Evolutionary conservation across 2,329 filamentous ascomycete genomes (phyloP), one percentile per base, ranked within the genome.

Genomic region (Monosporascus sp.): DNA sequence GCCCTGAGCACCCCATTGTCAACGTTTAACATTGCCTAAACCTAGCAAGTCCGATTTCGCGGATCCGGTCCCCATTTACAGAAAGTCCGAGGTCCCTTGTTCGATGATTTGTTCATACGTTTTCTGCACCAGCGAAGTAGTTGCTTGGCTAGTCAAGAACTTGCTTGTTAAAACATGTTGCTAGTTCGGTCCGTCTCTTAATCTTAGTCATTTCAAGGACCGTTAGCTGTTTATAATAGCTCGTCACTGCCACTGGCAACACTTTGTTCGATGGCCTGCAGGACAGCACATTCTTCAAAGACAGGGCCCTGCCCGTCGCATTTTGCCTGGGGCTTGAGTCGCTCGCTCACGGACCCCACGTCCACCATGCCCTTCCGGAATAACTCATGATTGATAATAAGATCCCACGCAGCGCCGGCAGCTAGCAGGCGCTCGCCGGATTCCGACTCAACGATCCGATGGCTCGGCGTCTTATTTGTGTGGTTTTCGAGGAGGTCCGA

Each of bases 251-350:
- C 88, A 60, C 83, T 85, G 22, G 85, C 84, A 31, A 88, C 85
- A 64, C 90, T 93, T 63, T 87, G 81, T 68, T 90, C 82, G 58
- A 97, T 92, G 17, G 89, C 90, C 56, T 78, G 75, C 44, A 84
- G 70, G 17, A 97, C 86, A 45, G 83, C 82, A 24, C 80, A 74
- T 69, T 96, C 92, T 56, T 88, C 85, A 62, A 96, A 96, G 41
- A 94, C 91, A 2, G 92, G 92, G 0, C 92, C 88, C 65, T 90
- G 87, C 2, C 91, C 92, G 70, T 97, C 89, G 67, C 91, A 96
- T 63, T 85, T 83, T 18, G 90, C 89, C 63, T 82, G 74, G 18
- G 79, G 77, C 73, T 90, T 92, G 50, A 97, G 74, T 14, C 84
- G 78, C 64, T 94, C 88, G 67, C 87, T 91, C 35, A 97, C 88